Evolutionary conservation across 306 rosid species (phyloP), one percentile per base, ranked within the genome.

Genomic region (Abrus pulchellus): DNA sequence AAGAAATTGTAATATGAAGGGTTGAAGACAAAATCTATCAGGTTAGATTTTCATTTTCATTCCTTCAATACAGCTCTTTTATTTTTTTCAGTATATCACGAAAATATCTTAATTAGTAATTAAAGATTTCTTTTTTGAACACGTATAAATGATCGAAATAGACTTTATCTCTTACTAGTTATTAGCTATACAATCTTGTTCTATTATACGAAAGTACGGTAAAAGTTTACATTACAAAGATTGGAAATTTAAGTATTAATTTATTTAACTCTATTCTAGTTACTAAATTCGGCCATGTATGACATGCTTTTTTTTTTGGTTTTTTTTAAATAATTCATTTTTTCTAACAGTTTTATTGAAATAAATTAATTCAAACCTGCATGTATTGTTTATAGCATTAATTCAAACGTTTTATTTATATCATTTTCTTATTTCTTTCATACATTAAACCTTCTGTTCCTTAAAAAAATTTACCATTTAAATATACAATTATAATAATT

Each of bases 11-110:
- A 77, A 13, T 52, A 52, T 53, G 67, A 77, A 52, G 34, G 64
- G 47, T 54, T 66, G 3, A 41, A 53, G 45, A 33, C 30, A 41
- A 75, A 61, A 75, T 75, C 71, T 32, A 45, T 75, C 13, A 47
- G 71, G 40, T 75, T 75, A 76, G 80, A 76, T 62, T 76, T 75
- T 61, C 13, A 47, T 75, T 47, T 59, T 75, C 61, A 29, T 13
- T 61, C 41, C 33, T 75, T 7, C 10, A 41, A 54, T 75, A 34
- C 34, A 33, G 4, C 40, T 36, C 4, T 36, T 36, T 36, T 36
- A 36, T 4, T 36, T 36, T 36, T 36, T 2, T 36, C 0, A 4
- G 40, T 36, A 0, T 36, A 36, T 36, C 4, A 36, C 2, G 40
- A 36, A 4, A 2, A 36, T 36, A 2, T 36, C 40, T 36, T 36